Percentiles rank a stretch among this genome's conserved stretches.
phyloP scores from a whole-genome alignment of 1,139 yeast genomes.

The Saccharomyces hybrid region DNA sequence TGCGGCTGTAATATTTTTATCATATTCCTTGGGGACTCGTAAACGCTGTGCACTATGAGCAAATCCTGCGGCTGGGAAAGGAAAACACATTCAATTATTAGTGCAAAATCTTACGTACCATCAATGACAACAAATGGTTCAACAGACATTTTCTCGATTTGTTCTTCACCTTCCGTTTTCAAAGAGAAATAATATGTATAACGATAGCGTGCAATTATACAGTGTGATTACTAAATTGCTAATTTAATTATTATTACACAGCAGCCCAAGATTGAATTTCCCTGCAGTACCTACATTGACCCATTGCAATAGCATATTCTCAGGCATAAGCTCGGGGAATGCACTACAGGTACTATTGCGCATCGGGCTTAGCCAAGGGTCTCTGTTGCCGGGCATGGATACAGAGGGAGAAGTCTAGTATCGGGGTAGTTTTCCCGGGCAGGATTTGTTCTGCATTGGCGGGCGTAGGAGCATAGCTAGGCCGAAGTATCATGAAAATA shows the following conservation, averaged over 20 bases:
- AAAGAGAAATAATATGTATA: not conserved
- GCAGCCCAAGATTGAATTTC: not conserved
- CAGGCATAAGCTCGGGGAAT: not conserved
- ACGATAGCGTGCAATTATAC: not conserved
- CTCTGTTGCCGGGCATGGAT: not conserved
- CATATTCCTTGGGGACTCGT: not conserved
- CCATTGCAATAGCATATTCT: not conserved
- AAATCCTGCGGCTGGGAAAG: not conserved
- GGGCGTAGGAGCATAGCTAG: no score
- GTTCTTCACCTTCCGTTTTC: constrained; percentile 7
- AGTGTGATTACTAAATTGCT: not conserved
- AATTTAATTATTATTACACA: not conserved
- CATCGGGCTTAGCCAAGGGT: not conserved
- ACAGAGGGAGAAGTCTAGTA: not conserved
- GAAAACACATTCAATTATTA: not conserved
- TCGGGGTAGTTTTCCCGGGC: not conserved
- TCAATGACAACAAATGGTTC: constrained; percentile 97
- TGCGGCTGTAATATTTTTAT: not conserved
- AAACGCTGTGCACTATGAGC: not conserved
- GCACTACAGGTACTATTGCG: not conserved
- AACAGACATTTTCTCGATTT: constrained; percentile 60
- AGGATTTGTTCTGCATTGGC: not conserved
- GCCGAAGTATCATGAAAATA: not conserved
- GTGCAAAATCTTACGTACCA: constrained; percentile 42
- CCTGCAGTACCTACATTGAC: not conserved